Evolutionary conservation across 2,329 filamentous ascomycete species (phyloP), one percentile per base, ranked within the genome.

Genomic region (Penicillium brasilianum): DNA sequence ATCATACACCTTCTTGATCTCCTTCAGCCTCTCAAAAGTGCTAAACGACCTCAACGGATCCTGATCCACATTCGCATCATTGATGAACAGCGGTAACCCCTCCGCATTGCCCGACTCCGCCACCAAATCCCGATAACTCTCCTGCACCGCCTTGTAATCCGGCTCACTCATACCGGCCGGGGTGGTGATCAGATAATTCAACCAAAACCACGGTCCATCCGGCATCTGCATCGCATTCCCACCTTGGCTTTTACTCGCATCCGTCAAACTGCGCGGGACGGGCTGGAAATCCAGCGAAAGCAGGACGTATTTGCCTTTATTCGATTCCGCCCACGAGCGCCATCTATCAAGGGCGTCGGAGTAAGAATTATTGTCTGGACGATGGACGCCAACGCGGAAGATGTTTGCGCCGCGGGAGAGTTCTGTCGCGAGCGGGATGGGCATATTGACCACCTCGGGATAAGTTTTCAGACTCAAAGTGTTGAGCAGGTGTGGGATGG

Each of bases 1-100:
- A 57, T 81, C 79, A 43, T 78, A 74, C 63, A 72, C 71, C 61
- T 71, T 71, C 73, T 81, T 81, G 32, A 81, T 70, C 55, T 66
- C 63, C 51, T 71, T 67, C 55, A 81, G 60, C 60, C 69, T 71
- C 8, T 61, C 39, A 49, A 76, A 79, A 20, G 69, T 73, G 13
- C 75, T 67, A 55, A 73, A 73, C 18, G 71, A 68, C 18, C 67
- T 58, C 50, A 72, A 44, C 3, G 71, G 69, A 16, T 70, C 59
- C 56, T 73, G 71, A 50, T 73, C 71, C 25, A 55, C 22, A 37
- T 20, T 83, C 75, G 72, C 71, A 66, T 73, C 72, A 55, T 73
- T 74, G 11, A 74, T 68, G 32, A 74, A 73, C 16, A 74, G 39
- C 13, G 72, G 72, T 20, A 73, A 55, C 4, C 64, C 72, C 18